A percentile compares a stretch with the other conserved stretches of the same genome.
phyloP scores from a whole-genome alignment of 2,329 filamentous ascomycete species.

The Dichotomopilus funicola region DNA sequence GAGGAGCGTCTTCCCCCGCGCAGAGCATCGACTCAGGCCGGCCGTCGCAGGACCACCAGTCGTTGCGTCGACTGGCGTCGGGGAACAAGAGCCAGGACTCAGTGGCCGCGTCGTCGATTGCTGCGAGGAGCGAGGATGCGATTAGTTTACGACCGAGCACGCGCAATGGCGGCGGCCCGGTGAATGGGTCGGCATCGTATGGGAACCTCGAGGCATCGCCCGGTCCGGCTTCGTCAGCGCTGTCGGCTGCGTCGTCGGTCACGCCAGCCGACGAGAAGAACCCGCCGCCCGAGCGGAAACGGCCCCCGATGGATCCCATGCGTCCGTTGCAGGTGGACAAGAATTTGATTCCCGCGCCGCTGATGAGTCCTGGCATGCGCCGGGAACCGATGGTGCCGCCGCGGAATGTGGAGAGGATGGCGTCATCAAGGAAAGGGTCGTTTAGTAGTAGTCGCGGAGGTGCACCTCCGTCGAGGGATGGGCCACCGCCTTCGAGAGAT shows the following conservation, averaged over 20 bases:
- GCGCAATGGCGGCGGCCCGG: constrained; percentile 36
- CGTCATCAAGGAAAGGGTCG: constrained; percentile 39
- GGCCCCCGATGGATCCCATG: constrained; percentile 59
- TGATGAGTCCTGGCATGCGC: constrained; percentile 46
- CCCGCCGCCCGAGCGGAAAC: constrained; percentile 52
- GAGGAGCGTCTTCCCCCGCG: constrained; percentile 40
- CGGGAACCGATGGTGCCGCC: constrained; percentile 43
- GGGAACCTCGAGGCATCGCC: constrained; percentile 24
- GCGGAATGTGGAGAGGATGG: constrained; percentile 43
- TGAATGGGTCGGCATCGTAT: constrained; percentile 24
- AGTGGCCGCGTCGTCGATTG: constrained; percentile 41
- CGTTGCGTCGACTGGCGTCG: constrained; percentile 42
- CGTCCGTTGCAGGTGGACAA: constrained; percentile 43
- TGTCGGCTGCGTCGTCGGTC: too few species aligned
- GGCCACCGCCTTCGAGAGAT: too few species aligned
- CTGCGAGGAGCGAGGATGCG: constrained; percentile 44
- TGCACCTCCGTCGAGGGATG: not conserved
- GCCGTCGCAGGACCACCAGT: constrained; percentile 35
- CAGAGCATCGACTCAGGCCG: constrained; percentile 46
- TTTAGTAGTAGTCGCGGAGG: constrained; percentile 23
- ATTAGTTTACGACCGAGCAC: constrained; percentile 46
- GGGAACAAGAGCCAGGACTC: constrained; percentile 55
- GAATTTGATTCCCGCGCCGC: constrained; percentile 51
- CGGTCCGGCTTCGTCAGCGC: too few species aligned
- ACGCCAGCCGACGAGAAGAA: constrained; percentile 36